Percentiles rank a stretch among this genome's conserved stretches.
These are phyloP conservation scores for Fusarium sp. DNA, from an alignment of 2,329 filamentous ascomycete species.

Conservation along the genomic window DNA sequence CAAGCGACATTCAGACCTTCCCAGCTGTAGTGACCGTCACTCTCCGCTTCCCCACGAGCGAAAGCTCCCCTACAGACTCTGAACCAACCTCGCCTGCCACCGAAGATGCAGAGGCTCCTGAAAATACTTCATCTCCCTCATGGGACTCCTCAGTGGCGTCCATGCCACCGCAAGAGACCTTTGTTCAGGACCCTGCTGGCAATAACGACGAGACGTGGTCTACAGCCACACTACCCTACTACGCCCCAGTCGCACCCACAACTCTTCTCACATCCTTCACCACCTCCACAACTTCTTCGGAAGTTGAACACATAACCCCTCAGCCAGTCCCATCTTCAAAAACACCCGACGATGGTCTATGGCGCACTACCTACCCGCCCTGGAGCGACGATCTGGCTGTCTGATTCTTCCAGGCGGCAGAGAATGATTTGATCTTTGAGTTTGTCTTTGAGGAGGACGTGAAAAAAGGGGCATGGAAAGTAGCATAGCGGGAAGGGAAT, in stretches of 20 bases:
- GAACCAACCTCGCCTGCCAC: slow-evolving; percentile 22
- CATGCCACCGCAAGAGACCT: slow-evolving; percentile 15
- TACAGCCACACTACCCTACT: slow-evolving; percentile 6
- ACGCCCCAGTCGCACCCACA: slow-evolving; percentile 19
- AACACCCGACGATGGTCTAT: slow-evolving; percentile 56
- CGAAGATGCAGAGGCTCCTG: background rate
- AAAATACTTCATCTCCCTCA: slow-evolving; percentile 12
- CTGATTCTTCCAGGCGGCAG: slow-evolving; percentile 3
- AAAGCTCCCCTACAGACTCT: background rate
- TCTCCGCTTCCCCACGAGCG: background rate
- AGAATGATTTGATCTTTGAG: slow-evolving; percentile 4
- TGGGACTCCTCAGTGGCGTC: slow-evolving; percentile 3
- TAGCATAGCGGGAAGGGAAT: slow-evolving; percentile 21
- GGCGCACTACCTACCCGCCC: slow-evolving; percentile 59
- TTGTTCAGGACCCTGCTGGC: slow-evolving; percentile 2
- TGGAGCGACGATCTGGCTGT: slow-evolving; percentile 52
- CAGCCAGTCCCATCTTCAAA: slow-evolving; percentile 37
- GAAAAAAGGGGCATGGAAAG: slow-evolving; percentile 1
- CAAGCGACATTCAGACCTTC: background rate
- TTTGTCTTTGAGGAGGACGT: background rate
- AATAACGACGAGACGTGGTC: slow-evolving; percentile 14
- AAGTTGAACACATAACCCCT: slow-evolving; percentile 1
- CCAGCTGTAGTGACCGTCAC: slow-evolving; percentile 15
- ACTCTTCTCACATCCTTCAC: slow-evolving; percentile 23
- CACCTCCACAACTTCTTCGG: slow-evolving; percentile 22